Evolutionary conservation across 2,329 filamentous ascomycete genomes (phyloP).

Genomic region (Pseudogymnoascus sp.): DNA sequence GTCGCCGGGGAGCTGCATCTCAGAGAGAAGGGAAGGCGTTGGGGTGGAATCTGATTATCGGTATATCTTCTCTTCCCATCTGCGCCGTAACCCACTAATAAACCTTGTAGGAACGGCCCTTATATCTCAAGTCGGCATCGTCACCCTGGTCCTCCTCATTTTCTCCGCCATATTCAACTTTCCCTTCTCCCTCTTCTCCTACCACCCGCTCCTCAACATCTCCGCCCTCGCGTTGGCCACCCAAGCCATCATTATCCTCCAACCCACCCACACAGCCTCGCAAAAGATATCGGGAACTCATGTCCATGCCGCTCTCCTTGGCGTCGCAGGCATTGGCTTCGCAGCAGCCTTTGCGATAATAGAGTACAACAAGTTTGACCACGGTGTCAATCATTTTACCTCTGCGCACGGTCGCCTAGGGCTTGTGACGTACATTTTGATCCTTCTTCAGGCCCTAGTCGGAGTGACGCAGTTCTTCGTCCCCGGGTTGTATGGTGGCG

Average conservation of each 20-base stretch:
- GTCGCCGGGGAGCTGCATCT: conserved; percentile 62
- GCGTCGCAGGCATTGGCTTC: conserved; percentile 46
- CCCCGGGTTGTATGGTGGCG: conserved; percentile 68
- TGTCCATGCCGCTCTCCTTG: conserved; percentile 60
- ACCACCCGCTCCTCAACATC: conserved; percentile 68
- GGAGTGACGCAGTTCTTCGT: conserved; percentile 77
- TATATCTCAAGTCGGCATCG: conserved; percentile 69
- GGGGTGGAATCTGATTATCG: conserved; percentile 52
- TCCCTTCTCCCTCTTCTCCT: conserved; percentile 71
- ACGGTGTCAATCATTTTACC: conserved; percentile 63
- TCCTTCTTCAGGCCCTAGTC: conserved; percentile 66
- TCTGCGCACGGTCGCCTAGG: conserved; percentile 78
- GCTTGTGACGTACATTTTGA: conserved; percentile 61
- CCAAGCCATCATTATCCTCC: conserved; percentile 75
- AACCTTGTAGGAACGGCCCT: conserved; percentile 62
- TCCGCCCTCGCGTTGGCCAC: conserved; percentile 66
- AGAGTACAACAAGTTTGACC: conserved; percentile 74
- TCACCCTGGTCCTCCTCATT: conserved; percentile 67
- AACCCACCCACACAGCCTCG: conserved; percentile 70
- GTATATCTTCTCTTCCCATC: neutral
- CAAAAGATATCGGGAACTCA: conserved; percentile 60
- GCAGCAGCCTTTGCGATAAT: conserved; percentile 62
- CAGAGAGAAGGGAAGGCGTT: conserved; percentile 59
- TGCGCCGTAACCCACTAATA: conserved; percentile 14
- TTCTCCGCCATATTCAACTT: conserved; percentile 70